Percentiles rank a stretch among this genome's conserved stretches.
phyloP scores from a whole-genome alignment of 345 rosid species.

The Populus pruinosa region DNA sequence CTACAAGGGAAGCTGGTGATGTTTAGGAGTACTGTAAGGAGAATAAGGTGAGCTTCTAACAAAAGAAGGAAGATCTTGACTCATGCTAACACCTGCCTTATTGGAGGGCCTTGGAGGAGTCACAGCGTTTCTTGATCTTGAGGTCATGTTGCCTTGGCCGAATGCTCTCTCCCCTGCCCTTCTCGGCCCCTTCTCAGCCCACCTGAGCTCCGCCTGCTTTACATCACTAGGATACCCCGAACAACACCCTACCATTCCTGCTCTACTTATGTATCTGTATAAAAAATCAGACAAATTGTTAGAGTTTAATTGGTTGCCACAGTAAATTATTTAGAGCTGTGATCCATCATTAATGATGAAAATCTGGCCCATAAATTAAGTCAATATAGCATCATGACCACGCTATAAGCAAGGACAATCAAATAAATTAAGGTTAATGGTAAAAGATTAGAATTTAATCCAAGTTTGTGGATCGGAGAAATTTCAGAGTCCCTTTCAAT shows the following conservation, averaged over 20 bases:
- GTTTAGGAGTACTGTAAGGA: conserved; percentile 24
- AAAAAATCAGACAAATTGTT: background rate
- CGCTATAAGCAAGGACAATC: too few species aligned
- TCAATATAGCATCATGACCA: too few species aligned
- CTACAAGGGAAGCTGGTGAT: conserved; percentile 36
- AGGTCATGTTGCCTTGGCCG: conserved; percentile 19
- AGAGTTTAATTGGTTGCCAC: background rate
- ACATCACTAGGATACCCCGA: conserved; percentile 32
- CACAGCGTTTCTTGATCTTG: conserved; percentile 31
- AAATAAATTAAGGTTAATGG: too few species aligned
- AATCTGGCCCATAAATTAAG: too few species aligned
- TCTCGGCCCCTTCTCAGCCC: conserved; percentile 73
- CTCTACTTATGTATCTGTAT: conserved; percentile 53
- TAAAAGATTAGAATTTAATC: too few species aligned
- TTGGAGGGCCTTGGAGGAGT: conserved; percentile 19
- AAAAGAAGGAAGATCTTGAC: conserved; percentile 25
- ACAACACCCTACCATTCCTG: conserved; percentile 47
- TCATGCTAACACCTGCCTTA: background rate
- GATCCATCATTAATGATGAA: background rate
- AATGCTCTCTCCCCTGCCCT: conserved; percentile 32
- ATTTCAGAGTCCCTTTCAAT: background rate
- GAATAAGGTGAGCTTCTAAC: conserved; percentile 28
- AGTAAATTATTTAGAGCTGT: background rate
- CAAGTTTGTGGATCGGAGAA: too few species aligned
- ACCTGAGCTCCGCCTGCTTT: conserved; percentile 55